Evolutionary conservation across 805 yeast genomes (phyloP), one percentile per base, ranked within the genome.

Genomic region (Torulaspora quercuum): DNA sequence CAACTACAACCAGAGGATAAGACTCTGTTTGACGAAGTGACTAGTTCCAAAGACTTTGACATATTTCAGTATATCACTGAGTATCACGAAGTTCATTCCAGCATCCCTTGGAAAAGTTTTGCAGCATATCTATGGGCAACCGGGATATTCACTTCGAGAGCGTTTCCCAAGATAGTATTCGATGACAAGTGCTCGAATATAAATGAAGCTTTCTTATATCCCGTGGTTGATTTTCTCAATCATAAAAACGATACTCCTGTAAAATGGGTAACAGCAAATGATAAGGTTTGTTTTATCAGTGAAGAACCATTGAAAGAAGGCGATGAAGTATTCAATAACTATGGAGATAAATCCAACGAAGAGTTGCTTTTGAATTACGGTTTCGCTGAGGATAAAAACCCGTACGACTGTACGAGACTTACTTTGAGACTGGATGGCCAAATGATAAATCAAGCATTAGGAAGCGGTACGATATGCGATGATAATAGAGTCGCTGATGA

Each of bases 281-380:
- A 48, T 2, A 45, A 52, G 1, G 72, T 75, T 39, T 52, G 58
- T n/a, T 78, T 79, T 46, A 61, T 57, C 25, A 55, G 74, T 0
- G 63, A 66, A 12, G 57, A 65, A 3, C 28, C 38, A 6, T 19
- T 48, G n/a, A 32, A 39, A 3, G 45, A 43, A 1, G 73, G 73
- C 2, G 55, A 61, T 2, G 82, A 86, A 53, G 44, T 89, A 1
- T 84, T 62, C 61, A 88, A 88, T 55, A 84, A 85, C 59, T 88
- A 89, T 59, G 97, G 96, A 2, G 77, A 83, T 36, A 88, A 87
- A 58, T 82, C 92, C 0, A 88, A 87, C 52, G 94, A 84, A 45
- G 95, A 86, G 46, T 59, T 88, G 17, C 59, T 89, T 5, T 62
- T 88, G 48, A 88, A 82, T 0, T 89, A 89, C 57, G 97, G 97